Percentiles rank a stretch among this genome's conserved stretches.
Evolutionary conservation across 2,329 filamentous ascomycete species (phyloP).

Genomic region (Pseudocercospora fijiensis): DNA sequence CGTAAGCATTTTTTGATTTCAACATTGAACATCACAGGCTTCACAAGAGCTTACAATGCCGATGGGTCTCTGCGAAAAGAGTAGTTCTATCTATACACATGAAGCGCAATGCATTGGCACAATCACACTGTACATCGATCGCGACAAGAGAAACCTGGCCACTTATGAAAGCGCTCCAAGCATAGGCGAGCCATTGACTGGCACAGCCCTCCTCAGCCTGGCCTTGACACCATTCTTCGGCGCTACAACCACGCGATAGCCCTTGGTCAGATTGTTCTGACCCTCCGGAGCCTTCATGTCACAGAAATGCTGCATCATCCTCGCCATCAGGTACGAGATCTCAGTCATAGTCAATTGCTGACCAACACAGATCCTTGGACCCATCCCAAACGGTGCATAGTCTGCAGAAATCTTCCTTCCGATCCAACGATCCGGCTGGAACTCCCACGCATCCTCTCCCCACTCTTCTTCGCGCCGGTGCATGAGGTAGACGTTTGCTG

Average conservation of each 20-base stretch:
- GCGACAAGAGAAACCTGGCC: not conserved
- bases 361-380: conserved; percentile 28
- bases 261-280: conserved; percentile 25
- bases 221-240: conserved; percentile 30
- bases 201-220: conserved; percentile 5
- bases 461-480: conserved; percentile 51
- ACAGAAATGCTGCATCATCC: conserved; percentile 23
- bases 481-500: conserved; percentile 49
- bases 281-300: conserved; percentile 21
- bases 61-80: too few species aligned
- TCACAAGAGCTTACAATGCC: not conserved
- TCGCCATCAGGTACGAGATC: conserved; percentile 23
- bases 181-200: not conserved
- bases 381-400: conserved; percentile 28
- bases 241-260: conserved; percentile 25
- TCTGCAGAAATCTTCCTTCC: conserved; percentile 25
- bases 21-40: too few species aligned
- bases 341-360: conserved; percentile 24
- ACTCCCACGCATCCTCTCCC: conserved; percentile 48
- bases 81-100: too few species aligned
- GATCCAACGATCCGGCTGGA: conserved; percentile 39
- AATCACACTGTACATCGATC: too few species aligned
- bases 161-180: not conserved
- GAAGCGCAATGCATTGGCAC: not conserved
- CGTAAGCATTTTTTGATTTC: too few species aligned